phyloP scores from a whole-genome alignment of 805 yeast species.

The Komagataella pastoris region DNA sequence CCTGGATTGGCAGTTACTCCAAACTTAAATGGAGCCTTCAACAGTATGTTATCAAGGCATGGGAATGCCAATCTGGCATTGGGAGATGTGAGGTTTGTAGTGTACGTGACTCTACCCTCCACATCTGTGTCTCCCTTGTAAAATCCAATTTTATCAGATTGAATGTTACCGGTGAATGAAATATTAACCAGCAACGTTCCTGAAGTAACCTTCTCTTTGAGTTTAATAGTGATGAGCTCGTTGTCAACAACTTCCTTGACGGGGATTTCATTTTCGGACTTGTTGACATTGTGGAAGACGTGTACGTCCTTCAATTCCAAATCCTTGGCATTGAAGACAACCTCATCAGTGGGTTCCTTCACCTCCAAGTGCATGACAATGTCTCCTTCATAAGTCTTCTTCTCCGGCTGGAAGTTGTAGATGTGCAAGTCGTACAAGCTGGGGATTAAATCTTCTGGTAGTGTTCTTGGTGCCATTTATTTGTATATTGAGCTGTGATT shows the following conservation, averaged over 20 bases:
- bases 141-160: slow-evolving; percentile 44
- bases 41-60: slow-evolving; percentile 23
- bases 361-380: slow-evolving; percentile 35
- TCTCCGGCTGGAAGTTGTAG: slow-evolving; percentile 39
- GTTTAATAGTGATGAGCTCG: slow-evolving; percentile 54
- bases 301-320: slow-evolving; percentile 17
- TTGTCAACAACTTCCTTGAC: slow-evolving; percentile 2
- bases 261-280: slow-evolving; percentile 14
- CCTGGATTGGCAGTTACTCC: not conserved
- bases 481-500: not conserved
- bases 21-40: not conserved
- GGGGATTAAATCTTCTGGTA: slow-evolving; percentile 46
- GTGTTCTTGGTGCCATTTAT: not conserved
- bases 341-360: slow-evolving; percentile 23
- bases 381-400: slow-evolving; percentile 31
- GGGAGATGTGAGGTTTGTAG: slow-evolving; percentile 45
- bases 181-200: slow-evolving; percentile 18
- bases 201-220: slow-evolving; percentile 21
- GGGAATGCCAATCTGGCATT: slow-evolving; percentile 49
- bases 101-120: slow-evolving; percentile 26
- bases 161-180: slow-evolving; percentile 27
- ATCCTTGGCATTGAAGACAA: slow-evolving; percentile 36
- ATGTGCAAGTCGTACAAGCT: slow-evolving; percentile 54
- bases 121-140: slow-evolving; percentile 28
- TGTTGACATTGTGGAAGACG: slow-evolving; percentile 8